Evolutionary conservation across 176 grass and related monocot species (phyloP).

Genomic region (Rhipidocladum racemiflorum): DNA sequence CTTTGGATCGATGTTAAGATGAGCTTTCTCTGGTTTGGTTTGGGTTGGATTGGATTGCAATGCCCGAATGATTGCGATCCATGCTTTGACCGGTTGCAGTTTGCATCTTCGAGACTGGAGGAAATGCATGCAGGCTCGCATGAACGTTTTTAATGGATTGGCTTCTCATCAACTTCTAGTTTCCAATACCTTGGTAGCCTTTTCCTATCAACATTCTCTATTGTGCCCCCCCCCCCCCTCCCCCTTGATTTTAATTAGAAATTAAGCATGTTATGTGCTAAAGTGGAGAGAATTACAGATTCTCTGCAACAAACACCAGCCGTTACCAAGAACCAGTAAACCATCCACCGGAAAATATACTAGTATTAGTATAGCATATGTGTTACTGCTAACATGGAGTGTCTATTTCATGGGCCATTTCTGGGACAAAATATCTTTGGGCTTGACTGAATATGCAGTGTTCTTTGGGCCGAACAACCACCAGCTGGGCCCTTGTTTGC

Average conservation of each 20-base stretch:
- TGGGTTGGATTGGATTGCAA: neutral
- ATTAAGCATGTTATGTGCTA: neutral
- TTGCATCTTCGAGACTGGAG: neutral
- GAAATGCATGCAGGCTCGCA: neutral
- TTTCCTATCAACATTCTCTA: neutral
- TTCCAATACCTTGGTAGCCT: neutral
- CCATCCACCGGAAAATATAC: neutral
- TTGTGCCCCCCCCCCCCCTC: too few relatives aligned
- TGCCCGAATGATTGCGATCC: too few relatives aligned
- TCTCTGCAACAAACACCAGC: neutral
- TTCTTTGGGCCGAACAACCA: too few relatives aligned
- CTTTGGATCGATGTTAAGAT: neutral
- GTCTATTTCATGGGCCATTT: neutral
- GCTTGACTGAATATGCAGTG: too few relatives aligned
- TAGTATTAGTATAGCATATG: too few relatives aligned
- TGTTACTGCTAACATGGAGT: neutral
- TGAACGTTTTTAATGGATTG: neutral
- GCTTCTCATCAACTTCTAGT: neutral
- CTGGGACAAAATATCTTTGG: neutral
- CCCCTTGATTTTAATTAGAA: too few relatives aligned
- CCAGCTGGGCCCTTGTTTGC: too few relatives aligned
- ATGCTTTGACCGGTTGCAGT: neutral
- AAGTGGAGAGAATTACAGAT: neutral
- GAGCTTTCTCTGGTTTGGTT: neutral
- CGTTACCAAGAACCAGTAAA: neutral